phyloP scores from a whole-genome alignment of 805 yeast genomes.

The Lachancea waltii region DNA sequence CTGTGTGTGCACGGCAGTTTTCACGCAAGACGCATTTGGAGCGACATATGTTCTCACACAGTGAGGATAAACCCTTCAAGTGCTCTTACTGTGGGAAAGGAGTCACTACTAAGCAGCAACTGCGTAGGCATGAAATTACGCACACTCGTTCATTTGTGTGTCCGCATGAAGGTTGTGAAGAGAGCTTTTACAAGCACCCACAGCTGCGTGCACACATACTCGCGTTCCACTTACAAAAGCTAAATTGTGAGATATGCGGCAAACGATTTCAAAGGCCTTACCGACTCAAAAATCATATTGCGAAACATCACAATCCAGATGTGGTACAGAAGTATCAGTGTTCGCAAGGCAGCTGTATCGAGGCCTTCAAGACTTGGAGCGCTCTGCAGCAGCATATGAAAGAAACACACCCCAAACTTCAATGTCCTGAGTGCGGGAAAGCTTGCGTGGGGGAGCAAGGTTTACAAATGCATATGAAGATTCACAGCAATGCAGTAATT shows the following conservation, averaged over 20 bases:
- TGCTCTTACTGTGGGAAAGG: slow-evolving; percentile 80
- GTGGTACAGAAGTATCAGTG: slow-evolving; percentile 43
- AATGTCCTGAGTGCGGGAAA: slow-evolving; percentile 60
- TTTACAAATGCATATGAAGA: slow-evolving; percentile 62
- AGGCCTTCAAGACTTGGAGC: slow-evolving; percentile 62
- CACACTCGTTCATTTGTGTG: slow-evolving; percentile 67
- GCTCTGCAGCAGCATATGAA: slow-evolving; percentile 66
- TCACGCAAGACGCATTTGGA: slow-evolving; percentile 73
- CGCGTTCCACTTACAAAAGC: slow-evolving; percentile 48
- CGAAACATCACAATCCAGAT: slow-evolving; percentile 53
- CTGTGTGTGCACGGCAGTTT: slow-evolving; percentile 58
- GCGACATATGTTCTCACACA: slow-evolving; percentile 65
- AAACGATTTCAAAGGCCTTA: slow-evolving; percentile 59
- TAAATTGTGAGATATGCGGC: slow-evolving; percentile 58
- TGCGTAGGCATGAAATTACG: slow-evolving; percentile 74
- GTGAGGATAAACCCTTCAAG: slow-evolving; percentile 57
- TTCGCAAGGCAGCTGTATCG: slow-evolving; percentile 53
- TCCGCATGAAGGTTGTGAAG: slow-evolving; percentile 53
- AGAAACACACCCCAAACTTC: slow-evolving; percentile 63
- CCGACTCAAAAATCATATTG: slow-evolving; percentile 58
- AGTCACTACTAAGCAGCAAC: slow-evolving; percentile 71
- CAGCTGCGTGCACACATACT: slow-evolving; percentile 66
- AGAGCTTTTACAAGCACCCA: slow-evolving; percentile 67
- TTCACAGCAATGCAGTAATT: slow-evolving; percentile 54
- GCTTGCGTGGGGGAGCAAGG: slow-evolving; percentile 70